Base-by-base conservation (phyloP, 345 rosid genomes). In the Salix suchowensis region DNA sequence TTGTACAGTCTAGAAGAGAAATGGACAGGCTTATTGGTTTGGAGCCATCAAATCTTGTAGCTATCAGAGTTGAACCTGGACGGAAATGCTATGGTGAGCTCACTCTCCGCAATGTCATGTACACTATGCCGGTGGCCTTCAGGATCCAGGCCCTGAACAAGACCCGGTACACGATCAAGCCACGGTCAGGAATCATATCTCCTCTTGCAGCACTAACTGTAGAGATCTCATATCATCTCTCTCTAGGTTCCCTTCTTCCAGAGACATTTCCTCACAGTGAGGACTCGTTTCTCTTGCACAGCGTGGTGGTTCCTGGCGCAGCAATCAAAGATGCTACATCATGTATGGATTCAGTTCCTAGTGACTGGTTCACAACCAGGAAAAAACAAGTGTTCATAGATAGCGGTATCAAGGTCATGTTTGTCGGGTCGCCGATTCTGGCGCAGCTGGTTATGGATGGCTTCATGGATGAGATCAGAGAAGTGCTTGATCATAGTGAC, bases 41-140 rank as follows among this genome's bases (percentile, higher is more conserved):
- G 80, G 91, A 89, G 81, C 92, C 92, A 13, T 91, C 91, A 8
- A 89, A 71, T 67, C 50, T 84, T 23, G 87, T 85, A 12, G 76
- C 82, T 0, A 68, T 89, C 55, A 78, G 92, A 64, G 82, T 89
- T 70, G 89, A 88, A 48, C 84, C 86, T 1, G 92, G 87, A 19
- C 81, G 80, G 71, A 89, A 83, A 77, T 88, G 90, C 73, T 77
- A 19, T 24, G 92, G 92, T 0, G 86, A 88, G 80, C 82, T 91
- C 36, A 84, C 87, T 19, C 85, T 91, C 4, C 88, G 91, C 42
- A 91, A 91, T 60, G 94, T 91, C 39, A 91, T 89, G 94, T 65
- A 84, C 84, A 91, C 94, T 32, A 91, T 88, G 92, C 92, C 92
- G 10, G 90, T 91, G 4, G 94, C 89, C 2, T 86, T 91, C 72